Conservation (phyloP, 495 filamentous ascomycete species). For the Tuber calosporum region DNA sequence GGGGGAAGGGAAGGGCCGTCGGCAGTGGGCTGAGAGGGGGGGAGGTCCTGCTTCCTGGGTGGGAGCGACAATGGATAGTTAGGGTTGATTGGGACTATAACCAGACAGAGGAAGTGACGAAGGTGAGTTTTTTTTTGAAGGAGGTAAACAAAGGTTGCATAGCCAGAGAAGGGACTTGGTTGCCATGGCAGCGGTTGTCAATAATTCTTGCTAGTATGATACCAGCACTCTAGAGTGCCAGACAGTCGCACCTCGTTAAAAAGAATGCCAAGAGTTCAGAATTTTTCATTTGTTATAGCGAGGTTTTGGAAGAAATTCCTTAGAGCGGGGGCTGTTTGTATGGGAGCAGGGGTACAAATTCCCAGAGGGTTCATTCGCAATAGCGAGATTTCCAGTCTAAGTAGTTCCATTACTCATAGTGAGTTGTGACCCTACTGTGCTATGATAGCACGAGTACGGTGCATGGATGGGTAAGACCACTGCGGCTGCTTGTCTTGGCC, state of each 20-base stretch:
- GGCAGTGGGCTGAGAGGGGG: constrained; percentile 7
- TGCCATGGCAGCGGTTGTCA: constrained; percentile 3
- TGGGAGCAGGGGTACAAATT: too few relatives aligned
- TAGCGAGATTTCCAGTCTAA: too few relatives aligned
- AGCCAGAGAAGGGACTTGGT: neutral
- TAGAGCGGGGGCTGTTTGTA: too few relatives aligned
- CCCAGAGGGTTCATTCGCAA: too few relatives aligned
- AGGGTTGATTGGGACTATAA: neutral
- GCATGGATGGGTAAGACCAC: neutral
- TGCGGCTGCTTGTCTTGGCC: neutral
- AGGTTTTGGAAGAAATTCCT: too few relatives aligned
- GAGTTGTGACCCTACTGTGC: too few relatives aligned
- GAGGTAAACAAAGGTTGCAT: neutral
- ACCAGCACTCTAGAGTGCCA: too few relatives aligned
- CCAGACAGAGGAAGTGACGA: neutral
- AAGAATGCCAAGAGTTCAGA: too few relatives aligned
- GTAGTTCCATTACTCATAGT: too few relatives aligned
- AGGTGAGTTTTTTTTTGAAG: neutral
- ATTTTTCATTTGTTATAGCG: too few relatives aligned
- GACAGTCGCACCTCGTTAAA: too few relatives aligned
- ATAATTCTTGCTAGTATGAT: neutral
- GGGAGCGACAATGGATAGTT: neutral
- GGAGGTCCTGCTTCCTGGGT: constrained; percentile 4
- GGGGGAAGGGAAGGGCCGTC: constrained; percentile 7
- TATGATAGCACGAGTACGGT: too few relatives aligned